A percentile compares a stretch with the other conserved stretches of the same genome.
Evolutionary conservation across 2,329 filamentous ascomycete species (phyloP).

Genomic region (Verticillium dahliae): DNA sequence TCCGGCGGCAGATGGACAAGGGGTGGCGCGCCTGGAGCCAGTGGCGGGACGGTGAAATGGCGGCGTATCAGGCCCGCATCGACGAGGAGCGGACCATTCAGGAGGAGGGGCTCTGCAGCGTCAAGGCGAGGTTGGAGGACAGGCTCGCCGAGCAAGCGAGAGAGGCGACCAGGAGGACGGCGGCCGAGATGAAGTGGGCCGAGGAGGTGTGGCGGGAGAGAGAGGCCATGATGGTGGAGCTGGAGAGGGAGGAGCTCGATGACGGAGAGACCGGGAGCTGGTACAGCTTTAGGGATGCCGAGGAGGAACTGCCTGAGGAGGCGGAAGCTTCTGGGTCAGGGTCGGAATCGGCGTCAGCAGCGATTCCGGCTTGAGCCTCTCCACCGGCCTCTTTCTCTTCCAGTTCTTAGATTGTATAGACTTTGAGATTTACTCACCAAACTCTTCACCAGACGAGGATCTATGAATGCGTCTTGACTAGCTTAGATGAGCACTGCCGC

Average conservation of each 20-base stretch:
- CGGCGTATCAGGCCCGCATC: slow-evolving; percentile 24
- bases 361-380: background rate
- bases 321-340: background rate
- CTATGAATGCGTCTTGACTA: no score
- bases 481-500: no score
- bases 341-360: background rate
- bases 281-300: background rate
- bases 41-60: slow-evolving; percentile 33
- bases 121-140: slow-evolving; percentile 21
- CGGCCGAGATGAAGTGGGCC: slow-evolving; percentile 42
- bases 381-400: background rate
- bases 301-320: background rate
- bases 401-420: no score
- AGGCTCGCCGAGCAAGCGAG: slow-evolving; percentile 18
- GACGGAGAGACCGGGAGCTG: slow-evolving; percentile 12
- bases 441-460: no score
- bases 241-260: slow-evolving; percentile 36
- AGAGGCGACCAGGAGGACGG: slow-evolving; percentile 24
- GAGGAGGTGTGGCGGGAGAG: slow-evolving; percentile 37
- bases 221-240: slow-evolving; percentile 30
- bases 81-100: slow-evolving; percentile 31
- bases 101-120: slow-evolving; percentile 35
- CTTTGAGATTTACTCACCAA: no score
- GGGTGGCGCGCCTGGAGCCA: slow-evolving; percentile 31
- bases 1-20: slow-evolving; percentile 33